These are phyloP conservation scores for Lecanicillium sp. DNA, from an alignment of 2,329 filamentous ascomycete species.

Conservation along the genomic window DNA sequence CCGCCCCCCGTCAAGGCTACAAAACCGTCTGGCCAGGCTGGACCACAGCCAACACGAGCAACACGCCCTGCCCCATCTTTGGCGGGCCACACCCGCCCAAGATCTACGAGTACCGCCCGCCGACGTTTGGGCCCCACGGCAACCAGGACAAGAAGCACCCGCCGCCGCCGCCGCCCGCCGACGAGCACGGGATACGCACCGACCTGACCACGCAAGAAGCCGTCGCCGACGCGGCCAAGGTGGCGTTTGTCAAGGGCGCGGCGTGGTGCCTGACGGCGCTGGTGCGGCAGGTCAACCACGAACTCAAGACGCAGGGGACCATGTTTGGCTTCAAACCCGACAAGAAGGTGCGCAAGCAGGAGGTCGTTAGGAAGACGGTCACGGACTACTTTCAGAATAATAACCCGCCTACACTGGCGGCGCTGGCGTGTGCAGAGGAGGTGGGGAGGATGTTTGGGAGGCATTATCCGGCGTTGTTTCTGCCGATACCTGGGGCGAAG, in stretches of 20 bases:
- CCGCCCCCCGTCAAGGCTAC: too few relatives aligned
- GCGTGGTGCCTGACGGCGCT: slow-evolving; percentile 3
- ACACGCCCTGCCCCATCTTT: too few relatives aligned
- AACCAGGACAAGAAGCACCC: too few relatives aligned
- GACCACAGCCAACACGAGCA: not conserved
- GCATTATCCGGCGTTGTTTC: slow-evolving; percentile 7
- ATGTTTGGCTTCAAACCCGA: slow-evolving; percentile 5
- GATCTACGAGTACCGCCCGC: not conserved
- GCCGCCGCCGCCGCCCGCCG: slow-evolving; percentile 1
- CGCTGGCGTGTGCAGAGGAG: not conserved
- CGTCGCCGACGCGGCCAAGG: slow-evolving; percentile 3
- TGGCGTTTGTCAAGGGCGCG: slow-evolving; percentile 5
- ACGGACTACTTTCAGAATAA: slow-evolving; percentile 5
- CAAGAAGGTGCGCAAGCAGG: slow-evolving; percentile 2
- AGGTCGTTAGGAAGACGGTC: slow-evolving; percentile 1
- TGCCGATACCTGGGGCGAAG: not conserved
- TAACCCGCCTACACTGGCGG: slow-evolving; percentile 5
- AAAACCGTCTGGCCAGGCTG: too few relatives aligned
- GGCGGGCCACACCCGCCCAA: not conserved
- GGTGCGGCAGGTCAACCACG: slow-evolving; percentile 1
- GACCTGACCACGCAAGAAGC: slow-evolving; percentile 5
- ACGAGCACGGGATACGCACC: slow-evolving; percentile 3
- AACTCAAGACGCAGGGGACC: slow-evolving; percentile 2
- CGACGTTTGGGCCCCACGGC: not conserved
- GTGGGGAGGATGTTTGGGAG: slow-evolving; percentile 6